Evolutionary conservation across 2,329 filamentous ascomycete genomes (phyloP).

Genomic region (Fusarium udum): DNA sequence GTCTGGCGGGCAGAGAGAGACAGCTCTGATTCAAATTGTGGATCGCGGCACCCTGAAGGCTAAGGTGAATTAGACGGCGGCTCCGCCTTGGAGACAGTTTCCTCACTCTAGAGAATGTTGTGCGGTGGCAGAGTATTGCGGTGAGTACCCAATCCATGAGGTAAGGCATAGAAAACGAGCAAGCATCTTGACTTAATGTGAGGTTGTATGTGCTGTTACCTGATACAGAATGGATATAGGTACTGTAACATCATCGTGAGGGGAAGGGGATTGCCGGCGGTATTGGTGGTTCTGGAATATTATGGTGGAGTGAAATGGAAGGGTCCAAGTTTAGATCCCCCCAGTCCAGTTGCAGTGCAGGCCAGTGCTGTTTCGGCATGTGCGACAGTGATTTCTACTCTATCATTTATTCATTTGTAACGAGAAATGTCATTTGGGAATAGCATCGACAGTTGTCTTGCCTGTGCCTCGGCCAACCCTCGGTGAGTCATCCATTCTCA

Average conservation of each 20-base stretch:
- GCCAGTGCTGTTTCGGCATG: not conserved
- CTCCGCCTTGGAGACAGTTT: slow-evolving; percentile 10
- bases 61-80: not conserved
- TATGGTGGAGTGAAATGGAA: not conserved
- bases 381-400: not conserved
- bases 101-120: not conserved
- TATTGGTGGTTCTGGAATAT: slow-evolving; percentile 13
- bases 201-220: slow-evolving; percentile 29
- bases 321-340: slow-evolving; percentile 1
- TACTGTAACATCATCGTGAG: slow-evolving; percentile 17
- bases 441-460: slow-evolving; percentile 8
- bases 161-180: not conserved
- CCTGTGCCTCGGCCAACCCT: slow-evolving; percentile 2
- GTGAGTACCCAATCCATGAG: slow-evolving; percentile 27
- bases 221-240: slow-evolving; percentile 8
- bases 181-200: slow-evolving; percentile 1
- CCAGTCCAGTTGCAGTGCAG: not conserved
- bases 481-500: slow-evolving; percentile 23
- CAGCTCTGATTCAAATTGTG: slow-evolving; percentile 7
- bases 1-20: slow-evolving; percentile 24
- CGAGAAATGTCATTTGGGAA: not conserved
- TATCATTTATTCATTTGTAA: not conserved
- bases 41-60: slow-evolving; percentile 9
- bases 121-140: slow-evolving; percentile 25
- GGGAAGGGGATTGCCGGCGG: slow-evolving; percentile 19